Evolutionary conservation across 495 filamentous ascomycete genomes (phyloP), one percentile per base, ranked within the genome.

Genomic region (Mycothermus thermophilus): DNA sequence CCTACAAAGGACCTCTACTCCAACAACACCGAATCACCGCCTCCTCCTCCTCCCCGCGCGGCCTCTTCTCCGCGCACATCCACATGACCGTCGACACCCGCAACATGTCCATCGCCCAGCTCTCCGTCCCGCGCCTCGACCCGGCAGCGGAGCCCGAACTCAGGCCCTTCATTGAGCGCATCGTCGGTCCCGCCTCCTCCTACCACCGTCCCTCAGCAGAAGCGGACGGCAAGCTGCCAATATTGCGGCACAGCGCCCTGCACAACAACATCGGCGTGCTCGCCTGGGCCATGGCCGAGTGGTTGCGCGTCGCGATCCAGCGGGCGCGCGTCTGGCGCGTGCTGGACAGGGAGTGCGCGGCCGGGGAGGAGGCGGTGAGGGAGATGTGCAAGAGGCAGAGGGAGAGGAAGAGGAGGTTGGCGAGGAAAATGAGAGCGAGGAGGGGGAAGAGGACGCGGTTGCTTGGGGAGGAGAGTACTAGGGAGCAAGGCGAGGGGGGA

Each of bases 231-330:
- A 1, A 17, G 13, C 10, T n/a, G 20, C 18, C 11, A 18, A n/a
- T 6, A 8, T 11, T 22, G 9, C 24, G 12, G 3, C 35, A 30
- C n/a, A 57, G 51, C 24, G 59, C 50, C 19, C 26, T 63, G 35
- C 47, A 40, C 5, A 56, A 58, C 28, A 69, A 73, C 41, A 39
- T 71, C 9, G 48, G 50, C 18, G 53, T 66, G 16, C 39, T 70
- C 13, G 46, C 46, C 11, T 71, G 66, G 64, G 67, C 59, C 1
- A 71, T 71, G 69, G 56, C 56, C 17, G 60, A 69, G 40, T 73
- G 69, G 69, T 30, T 60, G 27, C 60, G 66, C 6, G 48, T 63
- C 0, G 61, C 66, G 13, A 49, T 51, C 17, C 48, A 52, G 29
- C 35, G 69, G 21, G 69, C 67, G 0, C 46, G 46, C 9, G 59